Evolutionary conservation across 148 eudicot genomes (phyloP), one percentile per base, ranked within the genome.

Genomic region (Fallopia convolvulus): DNA sequence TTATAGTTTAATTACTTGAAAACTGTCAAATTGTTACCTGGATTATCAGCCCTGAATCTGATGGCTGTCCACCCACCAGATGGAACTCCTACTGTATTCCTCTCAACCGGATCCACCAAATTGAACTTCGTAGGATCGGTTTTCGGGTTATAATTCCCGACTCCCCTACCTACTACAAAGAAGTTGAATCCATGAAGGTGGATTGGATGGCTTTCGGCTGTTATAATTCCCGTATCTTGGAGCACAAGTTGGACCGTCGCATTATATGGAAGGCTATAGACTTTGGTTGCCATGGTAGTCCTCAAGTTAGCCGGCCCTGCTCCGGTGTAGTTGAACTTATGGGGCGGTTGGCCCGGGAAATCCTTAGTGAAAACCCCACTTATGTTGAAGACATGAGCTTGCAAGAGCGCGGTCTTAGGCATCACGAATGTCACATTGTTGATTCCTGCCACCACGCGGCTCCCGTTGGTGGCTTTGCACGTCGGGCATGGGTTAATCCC

Each of bases 371-470:
- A 90, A 17, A 90, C 88, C n/a, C 90, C 90, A 8, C 76, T 68
- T 0, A 82, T 76, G 56, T 81, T 84, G 63, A 74, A 84, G 79
- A 85, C 82, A 68, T 89, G 89, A n/a, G 92, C 88, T 70, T 90
- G 88, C 42, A 89, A 82, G 4, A 90, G 88, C 30, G 86, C 94
- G 7, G 77, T 84, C 46, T 81, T 33, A 0, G 92, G 93, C 93
- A 87, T 85, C 21, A 87, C 89, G 49, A 90, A 90, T 0, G 93
- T 76, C 20, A 90, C 84, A 52, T 90, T 90, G 90, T 90, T 90
- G 82, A 90, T 60, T 4, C 86, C 85, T 18, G 94, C 92, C 2
- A 83, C 80, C 5, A 90, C 39, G 0, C 88, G 80, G 5, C 88
- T 86, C 3, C 79, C 79, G 15, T 68, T 68, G 23, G 77, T 52